Evolutionary conservation across 1,284 basidiomycete species (phyloP).

Genomic region (Stygiomarasmius scandens): DNA sequence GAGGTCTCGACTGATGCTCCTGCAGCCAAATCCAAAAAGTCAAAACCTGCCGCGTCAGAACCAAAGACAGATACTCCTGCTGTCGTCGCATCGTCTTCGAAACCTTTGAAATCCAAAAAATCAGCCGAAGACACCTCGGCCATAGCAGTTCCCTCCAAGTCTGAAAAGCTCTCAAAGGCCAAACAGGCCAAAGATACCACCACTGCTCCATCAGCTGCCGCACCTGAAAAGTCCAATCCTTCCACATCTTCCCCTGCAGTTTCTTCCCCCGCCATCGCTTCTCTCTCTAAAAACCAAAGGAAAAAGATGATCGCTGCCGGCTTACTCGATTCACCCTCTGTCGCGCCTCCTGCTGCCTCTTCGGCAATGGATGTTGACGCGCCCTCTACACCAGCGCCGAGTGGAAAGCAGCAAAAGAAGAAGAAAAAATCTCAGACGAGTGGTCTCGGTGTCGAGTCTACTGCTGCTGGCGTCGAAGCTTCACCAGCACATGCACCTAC

Average conservation of each 20-base stretch:
- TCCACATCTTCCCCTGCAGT: too few species aligned
- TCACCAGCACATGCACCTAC: not conserved
- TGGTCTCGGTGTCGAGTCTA: not conserved
- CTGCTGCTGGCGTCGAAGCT: not conserved
- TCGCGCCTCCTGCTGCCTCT: not conserved
- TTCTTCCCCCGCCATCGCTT: not conserved
- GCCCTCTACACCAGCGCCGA: not conserved
- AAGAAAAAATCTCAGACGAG: slow-evolving; percentile 4
- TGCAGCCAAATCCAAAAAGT: slow-evolving; percentile 12
- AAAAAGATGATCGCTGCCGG: not conserved
- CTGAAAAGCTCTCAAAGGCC: too few species aligned
- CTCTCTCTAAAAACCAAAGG: not conserved
- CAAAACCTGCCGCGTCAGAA: not conserved
- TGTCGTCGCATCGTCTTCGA: not conserved
- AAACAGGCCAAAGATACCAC: slow-evolving; percentile 2
- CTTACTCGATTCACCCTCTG: not conserved
- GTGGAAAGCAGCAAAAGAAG: slow-evolving; percentile 1
- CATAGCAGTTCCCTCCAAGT: too few species aligned
- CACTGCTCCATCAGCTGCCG: not conserved
- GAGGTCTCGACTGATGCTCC: not conserved
- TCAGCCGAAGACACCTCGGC: too few species aligned
- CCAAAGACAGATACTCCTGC: not conserved
- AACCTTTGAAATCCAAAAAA: slow-evolving; percentile 10
- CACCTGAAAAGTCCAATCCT: not conserved
- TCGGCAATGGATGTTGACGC: not conserved